phyloP scores from a whole-genome alignment of 371 early-diverging fungal species.

The Antonospora locustae region DNA sequence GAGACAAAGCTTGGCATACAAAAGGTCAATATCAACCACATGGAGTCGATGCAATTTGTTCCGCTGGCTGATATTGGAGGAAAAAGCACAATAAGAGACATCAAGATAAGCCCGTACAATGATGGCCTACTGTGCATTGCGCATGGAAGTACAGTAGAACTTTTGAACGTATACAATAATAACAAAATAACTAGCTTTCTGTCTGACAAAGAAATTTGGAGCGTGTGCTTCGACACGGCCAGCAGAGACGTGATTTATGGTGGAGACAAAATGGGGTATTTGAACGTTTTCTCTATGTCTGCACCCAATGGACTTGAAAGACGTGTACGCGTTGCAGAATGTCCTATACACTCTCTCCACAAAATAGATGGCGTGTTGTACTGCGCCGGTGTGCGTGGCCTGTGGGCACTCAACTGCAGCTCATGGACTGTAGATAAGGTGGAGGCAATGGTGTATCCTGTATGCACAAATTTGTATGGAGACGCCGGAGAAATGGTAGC shows the following conservation, averaged over 20 bases:
- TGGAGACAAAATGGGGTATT: slow-evolving; percentile 26
- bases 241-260: slow-evolving; percentile 23
- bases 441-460: slow-evolving; percentile 8
- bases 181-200: slow-evolving; percentile 2
- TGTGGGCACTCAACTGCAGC: background rate
- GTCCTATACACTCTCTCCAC: slow-evolving; percentile 14
- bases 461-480: slow-evolving; percentile 26
- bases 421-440: no score
- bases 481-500: slow-evolving; percentile 3
- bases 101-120: slow-evolving; percentile 28
- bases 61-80: background rate
- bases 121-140: slow-evolving; percentile 20
- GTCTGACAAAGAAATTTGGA: slow-evolving; percentile 9
- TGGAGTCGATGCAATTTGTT: slow-evolving; percentile 3
- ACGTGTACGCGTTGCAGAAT: background rate
- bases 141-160: slow-evolving; percentile 11
- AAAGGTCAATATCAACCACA: slow-evolving; percentile 6
- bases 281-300: slow-evolving; percentile 17
- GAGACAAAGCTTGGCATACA: slow-evolving; percentile 10
- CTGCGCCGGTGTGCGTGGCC: slow-evolving; percentile 8
- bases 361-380: slow-evolving; percentile 4
- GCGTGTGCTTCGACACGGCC: slow-evolving; percentile 8
- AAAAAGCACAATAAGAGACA: slow-evolving; percentile 7
- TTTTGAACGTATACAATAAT: slow-evolving; percentile 21
- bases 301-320: background rate